phyloP scores from a whole-genome alignment of 495 filamentous ascomycete species.

The Ascodesmis nigricans region DNA sequence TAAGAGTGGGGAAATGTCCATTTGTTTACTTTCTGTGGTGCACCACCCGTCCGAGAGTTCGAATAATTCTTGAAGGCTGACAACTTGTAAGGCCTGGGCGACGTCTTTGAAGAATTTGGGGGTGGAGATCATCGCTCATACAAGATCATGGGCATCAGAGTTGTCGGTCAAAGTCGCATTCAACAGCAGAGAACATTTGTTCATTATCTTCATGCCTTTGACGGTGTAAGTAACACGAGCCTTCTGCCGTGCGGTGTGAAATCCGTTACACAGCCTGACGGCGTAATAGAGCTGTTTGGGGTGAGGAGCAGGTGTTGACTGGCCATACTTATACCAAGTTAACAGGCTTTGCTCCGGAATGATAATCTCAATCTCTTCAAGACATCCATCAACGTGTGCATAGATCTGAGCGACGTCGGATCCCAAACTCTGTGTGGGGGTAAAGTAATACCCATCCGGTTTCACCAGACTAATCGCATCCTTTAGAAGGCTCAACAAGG shows the following conservation, averaged over 20 bases:
- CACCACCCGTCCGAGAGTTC: no score
- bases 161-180: no score
- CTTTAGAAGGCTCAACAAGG: conserved; percentile 5
- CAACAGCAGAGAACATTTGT: no score
- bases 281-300: conserved; percentile 5
- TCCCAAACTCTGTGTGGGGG: conserved; percentile 2
- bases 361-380: conserved; percentile 1
- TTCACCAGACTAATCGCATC: conserved; percentile 5
- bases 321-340: neutral
- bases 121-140: conserved; percentile 14
- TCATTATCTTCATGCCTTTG: conserved; percentile 8
- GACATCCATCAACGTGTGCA: conserved; percentile 2
- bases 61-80: no score
- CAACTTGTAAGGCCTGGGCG: conserved; percentile 1
- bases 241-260: conserved; percentile 4
- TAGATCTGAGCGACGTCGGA: conserved; percentile 7
- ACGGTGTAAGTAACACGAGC: conserved; percentile 3
- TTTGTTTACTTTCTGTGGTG: neutral
- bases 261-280: conserved; percentile 8
- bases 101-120: conserved; percentile 6
- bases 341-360: neutral
- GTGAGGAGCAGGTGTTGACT: neutral
- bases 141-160: no score
- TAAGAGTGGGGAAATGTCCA: no score
- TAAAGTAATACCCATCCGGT: conserved; percentile 16